phyloP scores from a whole-genome alignment of 2,329 filamentous ascomycete species.

The Colletotrichum cordylinicola region DNA sequence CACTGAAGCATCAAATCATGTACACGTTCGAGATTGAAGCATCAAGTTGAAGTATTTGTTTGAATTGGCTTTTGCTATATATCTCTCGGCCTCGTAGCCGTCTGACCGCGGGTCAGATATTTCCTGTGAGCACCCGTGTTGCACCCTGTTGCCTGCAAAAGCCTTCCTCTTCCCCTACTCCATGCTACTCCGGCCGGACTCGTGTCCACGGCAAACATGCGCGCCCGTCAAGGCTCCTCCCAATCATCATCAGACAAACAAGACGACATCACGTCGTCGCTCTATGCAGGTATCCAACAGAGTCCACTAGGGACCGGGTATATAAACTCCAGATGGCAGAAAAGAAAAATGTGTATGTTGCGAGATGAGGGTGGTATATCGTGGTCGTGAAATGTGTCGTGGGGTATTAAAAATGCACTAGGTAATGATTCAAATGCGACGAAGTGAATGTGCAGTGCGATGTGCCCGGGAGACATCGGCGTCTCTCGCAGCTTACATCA shows the following conservation, averaged over 20 bases:
- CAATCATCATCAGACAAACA: background rate
- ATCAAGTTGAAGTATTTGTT: background rate
- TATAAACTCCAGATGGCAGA: constrained; percentile 20
- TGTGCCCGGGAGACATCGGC: background rate
- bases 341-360: constrained; percentile 12
- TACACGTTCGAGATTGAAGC: background rate
- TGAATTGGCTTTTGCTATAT: constrained; percentile 4
- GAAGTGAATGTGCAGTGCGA: background rate
- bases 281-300: constrained; percentile 21
- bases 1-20: no score
- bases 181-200: background rate
- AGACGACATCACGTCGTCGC: background rate
- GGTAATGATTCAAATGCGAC: background rate
- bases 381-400: constrained; percentile 17
- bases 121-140: background rate
- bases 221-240: background rate
- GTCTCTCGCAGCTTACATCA: constrained; percentile 47
- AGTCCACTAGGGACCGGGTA: constrained; percentile 23
- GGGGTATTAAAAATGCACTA: constrained; percentile 11
- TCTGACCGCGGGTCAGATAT: background rate
- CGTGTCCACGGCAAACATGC: background rate
- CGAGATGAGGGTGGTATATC: constrained; percentile 8
- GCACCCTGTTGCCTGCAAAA: constrained; percentile 7
- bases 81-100: background rate
- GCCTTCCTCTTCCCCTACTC: background rate